A percentile compares a stretch with the other conserved stretches of the same genome.
phyloP scores from a whole-genome alignment of 2,329 filamentous ascomycete genomes.

The Tolypocladium ovalisporum region DNA sequence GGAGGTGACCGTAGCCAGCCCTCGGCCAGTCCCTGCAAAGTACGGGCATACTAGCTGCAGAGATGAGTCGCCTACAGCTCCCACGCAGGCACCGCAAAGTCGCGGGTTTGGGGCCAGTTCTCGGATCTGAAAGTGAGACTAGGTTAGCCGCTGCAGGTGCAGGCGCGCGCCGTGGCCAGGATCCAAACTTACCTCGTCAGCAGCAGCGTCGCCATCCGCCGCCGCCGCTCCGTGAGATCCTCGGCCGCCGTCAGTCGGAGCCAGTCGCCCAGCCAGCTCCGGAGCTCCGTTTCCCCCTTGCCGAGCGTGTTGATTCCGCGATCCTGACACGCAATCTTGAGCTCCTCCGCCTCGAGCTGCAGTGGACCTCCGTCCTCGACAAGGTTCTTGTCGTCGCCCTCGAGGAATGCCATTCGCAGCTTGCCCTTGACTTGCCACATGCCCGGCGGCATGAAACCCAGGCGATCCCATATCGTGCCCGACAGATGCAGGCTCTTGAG shows the following conservation, averaged over 20 bases:
- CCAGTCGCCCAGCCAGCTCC: constrained; percentile 34
- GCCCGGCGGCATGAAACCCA: constrained; percentile 33
- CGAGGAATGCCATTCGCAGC: constrained; percentile 50
- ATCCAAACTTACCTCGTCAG: constrained; percentile 26
- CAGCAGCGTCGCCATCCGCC: constrained; percentile 26
- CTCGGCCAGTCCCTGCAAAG: neutral
- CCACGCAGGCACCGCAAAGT: constrained; percentile 31
- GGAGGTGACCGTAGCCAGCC: neutral
- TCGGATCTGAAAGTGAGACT: constrained; percentile 18
- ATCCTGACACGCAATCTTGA: constrained; percentile 60
- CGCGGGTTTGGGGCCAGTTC: constrained; percentile 27
- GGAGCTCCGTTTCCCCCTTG: constrained; percentile 46
- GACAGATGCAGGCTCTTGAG: constrained; percentile 33
- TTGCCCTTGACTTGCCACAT: constrained; percentile 44
- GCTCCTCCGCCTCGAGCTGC: constrained; percentile 51
- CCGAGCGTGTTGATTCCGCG: constrained; percentile 50
- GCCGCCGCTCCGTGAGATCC: constrained; percentile 24
- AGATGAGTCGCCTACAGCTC: constrained; percentile 20
- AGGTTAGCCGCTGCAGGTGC: constrained; percentile 6
- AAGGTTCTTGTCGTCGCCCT: constrained; percentile 61
- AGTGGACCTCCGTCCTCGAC: constrained; percentile 44
- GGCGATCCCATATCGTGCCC: constrained; percentile 36
- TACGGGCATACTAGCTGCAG: neutral
- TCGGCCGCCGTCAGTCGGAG: constrained; percentile 30
- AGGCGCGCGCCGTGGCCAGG: neutral